Evolutionary conservation across 768 basidiomycete species (phyloP).

Genomic region (Cystofilobasidium capitatum): DNA sequence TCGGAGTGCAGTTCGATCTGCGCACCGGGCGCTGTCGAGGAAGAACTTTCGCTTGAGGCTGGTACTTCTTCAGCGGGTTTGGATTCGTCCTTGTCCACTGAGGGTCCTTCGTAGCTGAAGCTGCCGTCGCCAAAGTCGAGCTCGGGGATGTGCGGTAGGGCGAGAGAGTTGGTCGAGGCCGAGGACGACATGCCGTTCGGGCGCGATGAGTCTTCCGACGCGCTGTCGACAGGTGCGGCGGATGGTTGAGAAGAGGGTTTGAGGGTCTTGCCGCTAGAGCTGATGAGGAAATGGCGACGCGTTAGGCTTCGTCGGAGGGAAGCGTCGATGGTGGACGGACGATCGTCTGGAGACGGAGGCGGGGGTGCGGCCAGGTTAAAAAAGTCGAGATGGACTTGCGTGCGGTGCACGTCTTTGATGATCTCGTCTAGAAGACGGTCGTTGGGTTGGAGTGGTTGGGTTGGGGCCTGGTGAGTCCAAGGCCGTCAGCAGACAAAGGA

Average conservation of each 20-base stretch:
- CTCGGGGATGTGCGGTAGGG: constrained; percentile 24
- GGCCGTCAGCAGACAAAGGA: background rate
- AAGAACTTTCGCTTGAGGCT: constrained; percentile 1
- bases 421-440: constrained; percentile 31
- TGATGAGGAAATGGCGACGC: constrained; percentile 3
- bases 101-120: background rate
- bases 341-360: background rate
- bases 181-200: background rate
- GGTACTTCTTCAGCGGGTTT: background rate
- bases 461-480: background rate
- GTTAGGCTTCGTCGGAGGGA: constrained; percentile 1
- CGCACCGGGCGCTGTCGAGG: background rate
- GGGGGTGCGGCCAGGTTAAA: constrained; percentile 24
- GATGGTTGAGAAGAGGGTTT: background rate
- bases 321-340: background rate
- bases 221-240: background rate
- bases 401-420: constrained; percentile 30
- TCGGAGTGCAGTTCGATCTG: constrained; percentile 25
- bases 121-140: background rate
- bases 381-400: constrained; percentile 30
- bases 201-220: background rate
- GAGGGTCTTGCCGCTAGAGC: background rate
- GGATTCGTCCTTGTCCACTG: background rate
- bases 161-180: background rate
- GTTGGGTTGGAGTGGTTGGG: constrained; percentile 15